phyloP scores from a whole-genome alignment of 768 basidiomycete species.

The Coprinopsis strossmayeri region DNA sequence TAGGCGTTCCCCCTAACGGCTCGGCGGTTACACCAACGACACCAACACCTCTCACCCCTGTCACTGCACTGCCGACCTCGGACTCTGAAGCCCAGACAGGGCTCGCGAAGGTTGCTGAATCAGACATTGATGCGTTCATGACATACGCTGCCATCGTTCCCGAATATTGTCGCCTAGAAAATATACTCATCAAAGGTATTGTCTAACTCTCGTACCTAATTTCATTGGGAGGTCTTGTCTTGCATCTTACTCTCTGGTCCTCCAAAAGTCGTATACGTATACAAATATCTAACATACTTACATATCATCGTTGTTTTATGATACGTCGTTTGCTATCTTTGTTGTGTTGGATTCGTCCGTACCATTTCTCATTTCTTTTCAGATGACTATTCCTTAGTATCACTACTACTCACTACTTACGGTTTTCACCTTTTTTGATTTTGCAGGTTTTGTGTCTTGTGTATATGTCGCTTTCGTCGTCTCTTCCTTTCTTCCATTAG shows the following conservation, averaged over 20 bases:
- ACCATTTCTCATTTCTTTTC: not conserved
- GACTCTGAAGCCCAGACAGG: constrained; percentile 73
- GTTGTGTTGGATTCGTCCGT: not conserved
- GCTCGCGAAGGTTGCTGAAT: constrained; percentile 75
- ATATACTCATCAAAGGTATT: constrained; percentile 65
- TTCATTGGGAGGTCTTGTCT: too few relatives aligned
- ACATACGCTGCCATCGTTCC: constrained; percentile 81
- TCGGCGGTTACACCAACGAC: constrained; percentile 37
- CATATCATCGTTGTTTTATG: not conserved
- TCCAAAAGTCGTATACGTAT: not conserved
- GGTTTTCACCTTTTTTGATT: not conserved
- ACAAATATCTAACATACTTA: not conserved
- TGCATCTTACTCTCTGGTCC: too few relatives aligned
- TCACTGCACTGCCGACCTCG: constrained; percentile 62
- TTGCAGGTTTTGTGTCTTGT: not conserved
- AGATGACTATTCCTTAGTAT: not conserved
- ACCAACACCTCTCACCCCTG: constrained; percentile 58
- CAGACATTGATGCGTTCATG: constrained; percentile 81
- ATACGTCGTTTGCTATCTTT: not conserved
- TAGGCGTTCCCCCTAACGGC: constrained; percentile 25
- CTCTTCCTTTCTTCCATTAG: not conserved
- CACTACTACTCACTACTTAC: not conserved
- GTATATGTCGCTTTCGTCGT: not conserved
- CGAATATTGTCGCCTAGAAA: constrained; percentile 76
- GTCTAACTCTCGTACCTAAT: constrained; percentile 24